Evolutionary conservation across 441 rosid species (phyloP).

Genomic region (Erodium moschatum): DNA sequence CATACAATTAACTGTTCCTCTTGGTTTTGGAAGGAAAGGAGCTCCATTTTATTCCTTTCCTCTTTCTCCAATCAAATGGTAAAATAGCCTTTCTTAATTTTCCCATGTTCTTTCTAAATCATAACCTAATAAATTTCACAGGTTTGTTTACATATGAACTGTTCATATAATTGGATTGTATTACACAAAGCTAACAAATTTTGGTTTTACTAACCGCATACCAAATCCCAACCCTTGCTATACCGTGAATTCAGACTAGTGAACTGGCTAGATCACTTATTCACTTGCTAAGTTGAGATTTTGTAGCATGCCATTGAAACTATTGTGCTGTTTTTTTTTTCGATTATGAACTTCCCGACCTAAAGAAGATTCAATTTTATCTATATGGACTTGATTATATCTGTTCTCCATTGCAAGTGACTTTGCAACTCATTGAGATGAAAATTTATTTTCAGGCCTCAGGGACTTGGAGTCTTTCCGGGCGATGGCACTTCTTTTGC

Average conservation of each 20-base stretch:
- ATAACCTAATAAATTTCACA: not conserved
- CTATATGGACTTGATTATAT: not conserved
- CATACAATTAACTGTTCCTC: no score
- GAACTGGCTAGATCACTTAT: not conserved
- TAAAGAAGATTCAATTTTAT: not conserved
- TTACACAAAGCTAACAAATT: not conserved
- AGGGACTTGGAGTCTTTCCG: slow-evolving; percentile 30
- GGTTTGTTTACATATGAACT: not conserved
- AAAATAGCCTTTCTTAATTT: not conserved
- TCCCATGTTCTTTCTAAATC: not conserved
- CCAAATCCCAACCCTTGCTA: not conserved
- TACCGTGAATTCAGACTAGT: not conserved
- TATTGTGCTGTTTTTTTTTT: no score
- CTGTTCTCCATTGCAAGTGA: slow-evolving; percentile 9
- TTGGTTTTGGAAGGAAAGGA: not conserved
- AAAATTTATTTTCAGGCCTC: slow-evolving; percentile 35
- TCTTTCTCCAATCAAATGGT: not conserved
- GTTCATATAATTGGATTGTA: not conserved
- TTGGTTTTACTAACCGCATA: not conserved
- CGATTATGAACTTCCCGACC: not conserved
- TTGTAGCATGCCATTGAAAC: not conserved
- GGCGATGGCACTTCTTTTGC: slow-evolving; percentile 28
- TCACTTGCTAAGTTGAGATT: not conserved
- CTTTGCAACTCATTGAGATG: not conserved
- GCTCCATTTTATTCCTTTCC: not conserved